Evolutionary conservation across 805 yeast species (phyloP), one percentile per base, ranked within the genome.

Genomic region (Metschnikowia dekortorum): DNA sequence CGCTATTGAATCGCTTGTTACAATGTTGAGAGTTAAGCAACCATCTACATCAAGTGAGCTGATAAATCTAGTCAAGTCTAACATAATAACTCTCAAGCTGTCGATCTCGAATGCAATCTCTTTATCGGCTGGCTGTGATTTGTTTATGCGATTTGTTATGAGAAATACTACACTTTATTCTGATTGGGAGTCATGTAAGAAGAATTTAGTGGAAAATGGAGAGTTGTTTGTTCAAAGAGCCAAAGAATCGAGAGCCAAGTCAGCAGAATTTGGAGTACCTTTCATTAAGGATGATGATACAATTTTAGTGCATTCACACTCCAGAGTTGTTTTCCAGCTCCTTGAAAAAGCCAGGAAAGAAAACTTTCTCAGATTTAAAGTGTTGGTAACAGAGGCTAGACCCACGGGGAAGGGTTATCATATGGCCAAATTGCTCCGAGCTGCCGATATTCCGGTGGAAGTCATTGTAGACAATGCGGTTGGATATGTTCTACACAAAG

Each of bases 71-170:
- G 81, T 92, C 46, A 85, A 87, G 50, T 80, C 82, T 40, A 94
- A 96, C 36, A 86, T 89, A 5, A 79, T 78, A 34, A 83, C 80
- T 44, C 74, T 94, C 59, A 92, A 92, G 59, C 70, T 78, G 39
- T 81, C 89, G 8, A 89, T 94, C 56, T 83, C 92, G 37, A 94
- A 94, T 70, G 90, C 97, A 30, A 89, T 94, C 41, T 90, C 97
- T 11, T 74, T 94, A 50, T 83, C 94, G 34, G 99, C 99, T 0
- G 99, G 99, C 18, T 94, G 99, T 74, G 99, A 94, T 67, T 78
- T 94, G 59, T 94, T 94, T 68, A 87, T 89, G 81, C 75, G 99
- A 56, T 94, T 94, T 61, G 97, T 94, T 6, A 77, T 90, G 56
- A 79, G 96, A 67, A 91, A 92, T 70, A 83, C 88, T 9, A 91